phyloP scores from a whole-genome alignment of 371 early-diverging fungal species.

The Syncephalastrum contaminatum region DNA sequence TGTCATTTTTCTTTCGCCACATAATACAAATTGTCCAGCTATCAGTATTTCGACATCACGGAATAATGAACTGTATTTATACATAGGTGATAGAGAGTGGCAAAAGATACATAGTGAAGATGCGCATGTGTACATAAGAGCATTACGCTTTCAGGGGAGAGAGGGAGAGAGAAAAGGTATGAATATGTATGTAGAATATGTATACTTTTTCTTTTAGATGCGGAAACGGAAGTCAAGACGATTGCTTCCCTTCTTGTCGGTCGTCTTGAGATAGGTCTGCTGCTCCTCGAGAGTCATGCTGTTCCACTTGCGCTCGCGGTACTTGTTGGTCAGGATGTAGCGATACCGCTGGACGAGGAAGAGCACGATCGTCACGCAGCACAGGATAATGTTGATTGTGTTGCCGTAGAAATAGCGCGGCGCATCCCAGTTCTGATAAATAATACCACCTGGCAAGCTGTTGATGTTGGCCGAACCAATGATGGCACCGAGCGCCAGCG shows the following conservation, averaged over 20 bases:
- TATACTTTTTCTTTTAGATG: conserved; percentile 13
- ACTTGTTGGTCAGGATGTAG: conserved; percentile 29
- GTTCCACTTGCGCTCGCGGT: conserved; percentile 29
- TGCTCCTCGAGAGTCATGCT: conserved; percentile 28
- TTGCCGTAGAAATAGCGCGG: conserved; percentile 40
- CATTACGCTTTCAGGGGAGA: too few species aligned
- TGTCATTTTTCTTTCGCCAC: too few species aligned
- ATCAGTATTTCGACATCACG: too few species aligned
- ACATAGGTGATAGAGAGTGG: too few species aligned
- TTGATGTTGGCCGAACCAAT: conserved; percentile 42
- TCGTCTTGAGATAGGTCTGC: conserved; percentile 23
- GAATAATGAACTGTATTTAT: too few species aligned
- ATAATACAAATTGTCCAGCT: too few species aligned
- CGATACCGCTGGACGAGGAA: conserved; percentile 24
- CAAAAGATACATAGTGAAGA: too few species aligned
- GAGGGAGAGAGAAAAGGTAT: too few species aligned
- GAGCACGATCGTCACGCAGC: conserved; percentile 9
- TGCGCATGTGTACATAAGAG: too few species aligned
- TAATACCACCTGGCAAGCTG: conserved; percentile 21
- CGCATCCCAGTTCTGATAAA: conserved; percentile 33
- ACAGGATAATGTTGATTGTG: conserved; percentile 35
- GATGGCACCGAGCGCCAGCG: conserved; percentile 41
- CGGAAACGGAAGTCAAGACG: conserved; percentile 40
- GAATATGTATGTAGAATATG: too few species aligned
- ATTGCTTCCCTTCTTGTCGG: conserved; percentile 31